Base-by-base conservation (phyloP, 129 eudicot species). In the Flaveria linearis region DNA sequence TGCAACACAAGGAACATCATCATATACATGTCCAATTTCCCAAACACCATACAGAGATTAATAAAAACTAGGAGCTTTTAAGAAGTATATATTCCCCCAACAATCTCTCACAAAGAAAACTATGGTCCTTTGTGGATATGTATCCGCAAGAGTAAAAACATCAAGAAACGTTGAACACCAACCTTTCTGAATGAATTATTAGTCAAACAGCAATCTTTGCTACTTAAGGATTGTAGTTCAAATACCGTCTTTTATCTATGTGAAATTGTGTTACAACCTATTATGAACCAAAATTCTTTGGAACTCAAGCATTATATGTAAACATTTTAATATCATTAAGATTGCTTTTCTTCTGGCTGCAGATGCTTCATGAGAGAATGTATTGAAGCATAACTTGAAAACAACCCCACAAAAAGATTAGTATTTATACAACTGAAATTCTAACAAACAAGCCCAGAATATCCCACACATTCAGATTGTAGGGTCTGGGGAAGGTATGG, bases 201-300 rank as follows among this genome's bases (percentile, higher is more conserved):
- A 68, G 57, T 25, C 30, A 52, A 17, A 52, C 45, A 39, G 2
- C 17, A 41, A 23, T 22, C 80, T 51, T 3, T 25, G 28, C 71
- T 49, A 28, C 68, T 15, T 68, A 39, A 77, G n/a, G 9, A 33
- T 14, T 67, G 22, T 52, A 57, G 52, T 4, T 61, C 14, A 46
- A 20, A 58, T 69, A 57, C 60, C 76, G 17, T 69, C 62, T 75
- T 36, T 75, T 26, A 45, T 43, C 36, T n/a, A 8, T 55, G 66
- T 53, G 36, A 15, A 65, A 50, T 39, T 12, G 33, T n/a, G 12
- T 23, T 50, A 50, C 62, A 43, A 64, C 18, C 68, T 36, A 61
- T 55, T 55, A 36, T 2, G 64, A 11, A 65, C 20, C 68, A 68
- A 65, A 28, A 62, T 76, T 66, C 23, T 63, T 50, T 65, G 72